These are phyloP conservation scores for Insectozyma bohioensis DNA, from an alignment of 1,139 yeast species.

Conservation along the genomic window DNA sequence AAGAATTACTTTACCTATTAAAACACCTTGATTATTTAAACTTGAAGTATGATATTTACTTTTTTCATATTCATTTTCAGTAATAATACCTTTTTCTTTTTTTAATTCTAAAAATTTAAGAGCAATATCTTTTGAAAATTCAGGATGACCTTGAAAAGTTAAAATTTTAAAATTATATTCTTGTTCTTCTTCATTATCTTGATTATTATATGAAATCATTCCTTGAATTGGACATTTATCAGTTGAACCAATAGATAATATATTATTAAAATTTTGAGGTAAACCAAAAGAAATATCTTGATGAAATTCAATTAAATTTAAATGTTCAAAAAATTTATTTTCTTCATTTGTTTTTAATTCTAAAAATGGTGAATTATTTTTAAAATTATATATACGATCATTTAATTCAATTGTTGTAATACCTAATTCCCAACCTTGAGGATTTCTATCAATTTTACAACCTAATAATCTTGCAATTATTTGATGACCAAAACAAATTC, in stretches of 20 bases:
- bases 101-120: slow-evolving; percentile 25
- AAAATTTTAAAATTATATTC: slow-evolving; percentile 42
- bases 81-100: slow-evolving; percentile 17
- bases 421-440: slow-evolving; percentile 75
- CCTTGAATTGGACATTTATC: slow-evolving; percentile 64
- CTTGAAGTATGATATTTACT: slow-evolving; percentile 27
- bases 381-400: slow-evolving; percentile 31
- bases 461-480: slow-evolving; percentile 67
- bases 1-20: slow-evolving; percentile 33
- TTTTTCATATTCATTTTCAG: slow-evolving; percentile 24
- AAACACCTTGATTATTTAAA: slow-evolving; percentile 34
- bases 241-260: slow-evolving; percentile 52
- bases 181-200: slow-evolving; percentile 22
- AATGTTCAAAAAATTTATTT: slow-evolving; percentile 21
- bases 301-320: slow-evolving; percentile 63
- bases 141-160: slow-evolving; percentile 91
- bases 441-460: slow-evolving; percentile 55
- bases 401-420: slow-evolving; percentile 52
- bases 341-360: slow-evolving; percentile 3
- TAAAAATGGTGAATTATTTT: slow-evolving; percentile 31
- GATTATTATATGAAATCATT: slow-evolving; percentile 30
- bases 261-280: slow-evolving; percentile 30
- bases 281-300: slow-evolving; percentile 59
- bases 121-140: slow-evolving; percentile 49
- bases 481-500: slow-evolving; percentile 90